Evolutionary conservation across 768 basidiomycete genomes (phyloP), one percentile per base, ranked within the genome.

Genomic region (Calvatia gigantea): DNA sequence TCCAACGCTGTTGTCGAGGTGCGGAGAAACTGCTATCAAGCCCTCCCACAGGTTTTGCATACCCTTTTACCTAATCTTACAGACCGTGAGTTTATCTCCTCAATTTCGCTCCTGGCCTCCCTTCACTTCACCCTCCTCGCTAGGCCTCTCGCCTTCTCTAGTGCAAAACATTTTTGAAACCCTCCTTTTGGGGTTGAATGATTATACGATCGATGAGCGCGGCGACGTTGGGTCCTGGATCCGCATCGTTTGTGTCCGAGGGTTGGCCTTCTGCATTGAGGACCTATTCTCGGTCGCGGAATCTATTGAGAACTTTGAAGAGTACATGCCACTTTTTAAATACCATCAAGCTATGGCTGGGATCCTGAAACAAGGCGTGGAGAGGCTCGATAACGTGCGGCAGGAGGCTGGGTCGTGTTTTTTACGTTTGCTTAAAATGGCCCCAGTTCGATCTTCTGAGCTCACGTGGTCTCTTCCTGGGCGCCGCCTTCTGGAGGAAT

Each of bases 191-290:
- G 94, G 92, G 3, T 70, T 99, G 50, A 77, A 83, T 17, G 95
- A 99, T 72, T 99, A 98, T 66, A 89, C 91, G 4, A 84, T 83
- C 45, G 96, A 99, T 66, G 91, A 97, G 66, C 85, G 96, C 60
- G 96, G 96, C 3, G 97, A 99, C 66, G 89, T 99, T 33, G 96
- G 96, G 38, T 98, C 96, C 2, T 97, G 94, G 94, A 81, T 94
- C 49, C 89, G 96, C 59, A 80, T 89, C 6, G 83, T 85, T 2
- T 90, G 87, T 62, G 79, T 94, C 48, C 76, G 75, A 43, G 87
- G 87, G 8, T 70, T 94, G 53, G 75, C 82, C 15, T 70, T 74
- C 6, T 70, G 84, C 56, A 72, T 80, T 41, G 73, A 77, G 62
- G 72, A 80, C 23, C 63, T 91, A 3, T 75, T 88, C 60, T 62